Percentiles rank a stretch among this genome's conserved stretches.
phyloP scores from a whole-genome alignment of 208 protist genomes.

The Spongospora subterranea region DNA sequence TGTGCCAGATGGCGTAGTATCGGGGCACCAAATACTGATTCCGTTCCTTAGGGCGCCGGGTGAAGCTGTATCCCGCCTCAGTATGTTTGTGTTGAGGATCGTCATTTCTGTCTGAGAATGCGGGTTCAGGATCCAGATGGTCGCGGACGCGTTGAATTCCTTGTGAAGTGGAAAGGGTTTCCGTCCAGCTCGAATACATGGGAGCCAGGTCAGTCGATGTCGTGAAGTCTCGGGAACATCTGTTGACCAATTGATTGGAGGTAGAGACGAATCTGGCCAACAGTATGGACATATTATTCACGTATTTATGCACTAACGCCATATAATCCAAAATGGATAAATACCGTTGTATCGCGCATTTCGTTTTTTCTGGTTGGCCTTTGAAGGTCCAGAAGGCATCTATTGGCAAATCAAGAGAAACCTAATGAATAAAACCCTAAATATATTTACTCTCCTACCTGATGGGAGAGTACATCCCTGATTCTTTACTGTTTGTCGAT shows the following conservation, averaged over 20 bases:
- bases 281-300: neutral
- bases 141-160: neutral
- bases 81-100: neutral
- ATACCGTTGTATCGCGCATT: no score
- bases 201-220: conserved; percentile 49
- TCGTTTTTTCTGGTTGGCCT: no score
- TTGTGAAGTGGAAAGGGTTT: conserved; percentile 50
- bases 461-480: no score
- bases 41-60: neutral
- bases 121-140: neutral
- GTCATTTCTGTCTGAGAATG: neutral
- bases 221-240: neutral
- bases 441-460: no score
- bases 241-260: no score
- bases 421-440: no score
- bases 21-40: neutral
- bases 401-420: no score
- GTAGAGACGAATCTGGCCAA: neutral
- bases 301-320: neutral
- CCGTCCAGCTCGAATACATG: neutral
- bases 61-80: neutral
- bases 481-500: no score
- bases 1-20: neutral
- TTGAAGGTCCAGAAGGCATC: no score
- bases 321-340: no score